Evolutionary conservation across 2,329 filamentous ascomycete species (phyloP), one percentile per base, ranked within the genome.

Genomic region (Stemphylium vesicarium): DNA sequence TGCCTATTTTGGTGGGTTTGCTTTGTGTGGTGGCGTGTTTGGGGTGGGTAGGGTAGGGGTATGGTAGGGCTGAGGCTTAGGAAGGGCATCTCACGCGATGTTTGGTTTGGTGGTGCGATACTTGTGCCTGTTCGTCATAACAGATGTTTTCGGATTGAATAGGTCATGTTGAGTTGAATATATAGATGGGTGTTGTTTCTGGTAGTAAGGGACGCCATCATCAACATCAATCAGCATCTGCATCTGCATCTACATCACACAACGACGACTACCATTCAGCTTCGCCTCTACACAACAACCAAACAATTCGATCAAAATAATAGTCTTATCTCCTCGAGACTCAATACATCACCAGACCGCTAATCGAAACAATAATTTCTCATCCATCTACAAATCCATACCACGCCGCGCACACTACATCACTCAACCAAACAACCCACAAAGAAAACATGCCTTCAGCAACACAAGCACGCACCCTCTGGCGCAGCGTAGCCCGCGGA

Each of bases 401-500:
- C 16, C 41, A 41, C 49, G 38, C 40, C n/a, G n/a, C n/a, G n/a
- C n/a, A n/a, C n/a, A n/a, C n/a, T n/a, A n/a, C n/a, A n/a, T n/a
- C n/a, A n/a, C n/a, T n/a, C n/a, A n/a, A n/a, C 22, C 18, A 49
- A 41, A 36, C 18, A 35, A 50, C 24, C 18, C 11, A 32, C n/a
- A 33, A 57, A 39, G 20, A 6, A 38, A 55, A 52, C 47, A 74
- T 74, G 71, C 69, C 71, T 37, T 71, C 68, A 15, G 44, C 69
- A 57, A 72, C 69, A 24, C 66, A 65, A 54, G 60, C 62, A 47
- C 67, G 70, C 56, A 41, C 59, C 50, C 69, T 75, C 60, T 63
- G 74, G 60, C 68, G 71, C 60, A 63, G 59, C 47, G 65, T 70
- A 16, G 55, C 73, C 20, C 65, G 65, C 55, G 62, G 68, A 57